Conservation (phyloP, 257 asterid species). For the Plantago elongata region DNA sequence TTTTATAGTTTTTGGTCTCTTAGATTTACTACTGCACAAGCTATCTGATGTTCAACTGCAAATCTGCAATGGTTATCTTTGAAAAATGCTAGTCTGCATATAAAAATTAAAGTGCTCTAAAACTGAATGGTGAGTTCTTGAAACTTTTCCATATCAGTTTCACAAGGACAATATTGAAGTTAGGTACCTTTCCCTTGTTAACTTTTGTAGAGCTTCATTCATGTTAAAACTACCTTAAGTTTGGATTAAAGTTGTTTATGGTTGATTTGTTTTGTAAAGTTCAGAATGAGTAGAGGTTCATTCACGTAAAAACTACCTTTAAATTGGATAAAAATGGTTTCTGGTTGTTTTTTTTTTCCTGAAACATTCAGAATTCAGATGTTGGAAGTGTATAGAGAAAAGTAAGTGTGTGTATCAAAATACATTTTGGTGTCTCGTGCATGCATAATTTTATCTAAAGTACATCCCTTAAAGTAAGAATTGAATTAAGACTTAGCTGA, state of each 20-base stretch:
- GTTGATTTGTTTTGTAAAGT: not conserved
- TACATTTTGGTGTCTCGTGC: too few species aligned
- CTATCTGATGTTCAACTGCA: conserved; percentile 1
- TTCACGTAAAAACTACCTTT: not conserved
- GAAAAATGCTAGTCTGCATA: not conserved
- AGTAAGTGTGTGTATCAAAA: too few species aligned
- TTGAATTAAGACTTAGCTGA: too few species aligned
- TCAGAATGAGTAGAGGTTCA: not conserved
- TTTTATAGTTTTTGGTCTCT: conserved; percentile 1
- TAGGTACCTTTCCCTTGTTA: not conserved
- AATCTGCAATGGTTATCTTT: conserved; percentile 3
- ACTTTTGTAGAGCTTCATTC: conserved; percentile 2
- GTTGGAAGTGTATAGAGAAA: too few species aligned
- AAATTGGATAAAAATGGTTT: too few species aligned
- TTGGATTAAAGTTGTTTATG: not conserved
- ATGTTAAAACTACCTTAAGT: not conserved
- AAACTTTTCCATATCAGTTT: too few species aligned
- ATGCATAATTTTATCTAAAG: too few species aligned
- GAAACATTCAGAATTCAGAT: too few species aligned
- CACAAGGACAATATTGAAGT: too few species aligned
- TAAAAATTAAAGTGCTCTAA: conserved; percentile 5
- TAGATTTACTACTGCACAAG: not conserved
- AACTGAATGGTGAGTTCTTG: not conserved
- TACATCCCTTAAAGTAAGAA: too few species aligned
- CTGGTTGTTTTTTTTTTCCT: too few species aligned